Evolutionary conservation across 2,329 filamentous ascomycete genomes (phyloP).

Genomic region (Pseudogymnoascus destructans): DNA sequence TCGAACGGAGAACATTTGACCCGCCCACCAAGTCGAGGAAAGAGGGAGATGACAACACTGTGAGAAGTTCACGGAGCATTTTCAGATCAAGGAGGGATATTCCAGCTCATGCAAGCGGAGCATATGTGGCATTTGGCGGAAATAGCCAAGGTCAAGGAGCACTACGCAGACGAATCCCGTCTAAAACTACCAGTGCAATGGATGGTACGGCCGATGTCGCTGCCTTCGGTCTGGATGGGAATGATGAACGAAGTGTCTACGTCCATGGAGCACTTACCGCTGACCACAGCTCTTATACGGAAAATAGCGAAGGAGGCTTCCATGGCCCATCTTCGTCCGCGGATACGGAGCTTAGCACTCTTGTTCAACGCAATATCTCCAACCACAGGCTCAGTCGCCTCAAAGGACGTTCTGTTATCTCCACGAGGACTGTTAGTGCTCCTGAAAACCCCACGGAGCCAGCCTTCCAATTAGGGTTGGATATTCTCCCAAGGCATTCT

Average conservation of each 20-base stretch:
- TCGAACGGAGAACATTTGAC: conserved; percentile 10
- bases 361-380: not conserved
- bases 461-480: not conserved
- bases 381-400: not conserved
- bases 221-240: conserved; percentile 16
- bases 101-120: not conserved
- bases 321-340: conserved; percentile 12
- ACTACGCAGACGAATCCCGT: conserved; percentile 17
- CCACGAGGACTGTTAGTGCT: not conserved
- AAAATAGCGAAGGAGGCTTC: conserved; percentile 20
- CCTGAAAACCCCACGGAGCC: not conserved
- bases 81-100: not conserved
- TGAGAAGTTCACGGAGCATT: not conserved
- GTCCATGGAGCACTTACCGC: not conserved
- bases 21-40: conserved; percentile 17
- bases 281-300: conserved; percentile 18
- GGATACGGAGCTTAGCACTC: not conserved
- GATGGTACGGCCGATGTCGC: not conserved
- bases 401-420: not conserved
- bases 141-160: conserved; percentile 7
- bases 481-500: conserved; percentile 1
- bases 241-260: conserved; percentile 13
- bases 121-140: not conserved
- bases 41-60: conserved; percentile 13
- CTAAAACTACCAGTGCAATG: conserved; percentile 8